Conservation (phyloP, 768 basidiomycete species). For the Pleurotus ostreatus region DNA sequence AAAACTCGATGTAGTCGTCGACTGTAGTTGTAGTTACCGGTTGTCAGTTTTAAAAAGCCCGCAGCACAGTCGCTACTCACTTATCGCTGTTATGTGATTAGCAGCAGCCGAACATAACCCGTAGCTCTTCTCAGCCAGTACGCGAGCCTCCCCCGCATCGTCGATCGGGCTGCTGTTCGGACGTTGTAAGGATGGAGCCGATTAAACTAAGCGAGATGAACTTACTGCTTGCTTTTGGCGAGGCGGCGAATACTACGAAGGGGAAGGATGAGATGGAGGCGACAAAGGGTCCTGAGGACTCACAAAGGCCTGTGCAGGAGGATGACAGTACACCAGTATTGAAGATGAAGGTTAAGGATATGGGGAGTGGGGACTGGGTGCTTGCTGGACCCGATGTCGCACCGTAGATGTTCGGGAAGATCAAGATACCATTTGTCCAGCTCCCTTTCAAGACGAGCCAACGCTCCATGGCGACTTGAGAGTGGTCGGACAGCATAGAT, state of each 20-base stretch:
- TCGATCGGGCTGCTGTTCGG: conserved; percentile 30
- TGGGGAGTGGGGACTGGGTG: conserved; percentile 51
- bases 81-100: conserved; percentile 73
- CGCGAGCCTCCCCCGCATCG: conserved; percentile 51
- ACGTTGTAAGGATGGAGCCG: neutral
- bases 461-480: conserved; percentile 54
- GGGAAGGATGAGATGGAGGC: neutral
- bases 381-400: conserved; percentile 47
- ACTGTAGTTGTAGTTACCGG: conserved; percentile 29
- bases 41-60: neutral
- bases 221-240: conserved; percentile 37
- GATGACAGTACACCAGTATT: conserved; percentile 79
- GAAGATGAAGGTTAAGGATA: conserved; percentile 75
- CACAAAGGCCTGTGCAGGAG: conserved; percentile 79
- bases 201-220: neutral
- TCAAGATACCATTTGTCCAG: conserved; percentile 76
- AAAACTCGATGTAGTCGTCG: conserved; percentile 56
- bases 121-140: conserved; percentile 57
- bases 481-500: conserved; percentile 65
- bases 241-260: conserved; percentile 36
- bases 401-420: conserved; percentile 64
- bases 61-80: conserved; percentile 26
- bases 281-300: conserved; percentile 23
- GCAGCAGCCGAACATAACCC: conserved; percentile 74
- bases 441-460: conserved; percentile 50